Evolutionary conservation across 1,139 yeast species (phyloP).

Genomic region (Eremothecium cymbalariae): DNA sequence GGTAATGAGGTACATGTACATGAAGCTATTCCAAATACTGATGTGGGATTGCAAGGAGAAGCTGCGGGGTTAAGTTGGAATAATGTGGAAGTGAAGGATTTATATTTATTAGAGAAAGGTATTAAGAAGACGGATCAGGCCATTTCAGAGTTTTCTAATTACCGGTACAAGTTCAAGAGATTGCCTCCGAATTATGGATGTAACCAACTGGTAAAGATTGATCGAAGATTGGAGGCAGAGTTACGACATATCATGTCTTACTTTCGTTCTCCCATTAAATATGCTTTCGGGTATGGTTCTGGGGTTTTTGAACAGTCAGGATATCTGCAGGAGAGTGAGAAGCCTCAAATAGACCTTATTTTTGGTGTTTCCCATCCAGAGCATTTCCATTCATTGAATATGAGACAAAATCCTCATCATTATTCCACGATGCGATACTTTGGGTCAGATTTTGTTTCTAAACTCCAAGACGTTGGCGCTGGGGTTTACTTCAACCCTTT

Average conservation of each 20-base stretch:
- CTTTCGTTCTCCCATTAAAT: slow-evolving; percentile 62
- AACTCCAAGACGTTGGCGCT: slow-evolving; percentile 68
- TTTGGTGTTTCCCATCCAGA: slow-evolving; percentile 68
- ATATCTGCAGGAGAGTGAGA: slow-evolving; percentile 30
- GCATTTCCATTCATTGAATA: slow-evolving; percentile 68
- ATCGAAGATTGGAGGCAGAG: slow-evolving; percentile 39
- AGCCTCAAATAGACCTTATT: slow-evolving; percentile 81
- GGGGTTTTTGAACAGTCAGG: slow-evolving; percentile 86
- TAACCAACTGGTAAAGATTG: slow-evolving; percentile 50
- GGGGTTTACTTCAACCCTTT: slow-evolving; percentile 94
- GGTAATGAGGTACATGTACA: no score
- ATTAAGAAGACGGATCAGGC: slow-evolving; percentile 30
- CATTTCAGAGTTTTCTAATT: slow-evolving; percentile 36
- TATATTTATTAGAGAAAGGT: slow-evolving; percentile 31
- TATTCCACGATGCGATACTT: slow-evolving; percentile 59
- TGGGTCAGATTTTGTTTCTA: slow-evolving; percentile 53
- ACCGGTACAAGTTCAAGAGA: slow-evolving; percentile 37
- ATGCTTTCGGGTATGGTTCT: slow-evolving; percentile 89
- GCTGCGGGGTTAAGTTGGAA: no score
- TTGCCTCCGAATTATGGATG: slow-evolving; percentile 47
- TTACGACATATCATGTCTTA: slow-evolving; percentile 45
- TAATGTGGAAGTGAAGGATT: slow-evolving; percentile 14
- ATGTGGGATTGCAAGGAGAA: no score
- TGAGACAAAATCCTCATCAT: slow-evolving; percentile 59
- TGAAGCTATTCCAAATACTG: slow-evolving; percentile 1